A percentile compares a stretch with the other conserved stretches of the same genome.
phyloP scores from a whole-genome alignment of 139 green algal species.

The Pleodorina starrii region DNA sequence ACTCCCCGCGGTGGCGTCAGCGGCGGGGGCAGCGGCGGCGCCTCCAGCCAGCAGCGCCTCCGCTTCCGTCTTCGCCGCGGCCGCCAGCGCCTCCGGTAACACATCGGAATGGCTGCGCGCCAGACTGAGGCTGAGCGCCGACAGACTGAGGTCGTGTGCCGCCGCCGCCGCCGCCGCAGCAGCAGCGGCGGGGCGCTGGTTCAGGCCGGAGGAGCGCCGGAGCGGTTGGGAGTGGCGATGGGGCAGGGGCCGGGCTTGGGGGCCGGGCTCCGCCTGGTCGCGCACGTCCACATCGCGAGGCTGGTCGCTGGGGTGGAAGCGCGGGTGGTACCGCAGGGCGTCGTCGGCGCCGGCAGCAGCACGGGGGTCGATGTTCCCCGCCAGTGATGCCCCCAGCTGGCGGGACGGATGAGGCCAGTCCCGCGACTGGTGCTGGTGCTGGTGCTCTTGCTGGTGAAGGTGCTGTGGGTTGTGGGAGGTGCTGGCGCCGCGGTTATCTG shows the following conservation, averaged over 20 bases:
- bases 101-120: conserved; percentile 12
- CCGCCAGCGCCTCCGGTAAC: not conserved
- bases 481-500: no score
- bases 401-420: no score
- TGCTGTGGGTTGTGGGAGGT: not conserved
- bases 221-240: not conserved
- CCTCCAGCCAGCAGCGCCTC: not conserved
- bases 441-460: not conserved
- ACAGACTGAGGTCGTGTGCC: not conserved
- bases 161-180: not conserved
- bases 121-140: conserved; percentile 18
- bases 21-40: not conserved
- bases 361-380: no score
- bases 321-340: no score
- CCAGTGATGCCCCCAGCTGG: no score
- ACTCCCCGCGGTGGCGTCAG: not conserved
- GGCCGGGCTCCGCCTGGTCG: not conserved
- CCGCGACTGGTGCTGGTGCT: not conserved
- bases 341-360: no score
- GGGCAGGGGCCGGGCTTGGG: no score
- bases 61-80: not conserved
- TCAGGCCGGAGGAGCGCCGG: no score
- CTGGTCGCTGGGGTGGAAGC: no score
- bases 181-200: not conserved
- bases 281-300: not conserved